phyloP scores from a whole-genome alignment of 2,329 filamentous ascomycete genomes.

The Pyrenochaeta sp. region DNA sequence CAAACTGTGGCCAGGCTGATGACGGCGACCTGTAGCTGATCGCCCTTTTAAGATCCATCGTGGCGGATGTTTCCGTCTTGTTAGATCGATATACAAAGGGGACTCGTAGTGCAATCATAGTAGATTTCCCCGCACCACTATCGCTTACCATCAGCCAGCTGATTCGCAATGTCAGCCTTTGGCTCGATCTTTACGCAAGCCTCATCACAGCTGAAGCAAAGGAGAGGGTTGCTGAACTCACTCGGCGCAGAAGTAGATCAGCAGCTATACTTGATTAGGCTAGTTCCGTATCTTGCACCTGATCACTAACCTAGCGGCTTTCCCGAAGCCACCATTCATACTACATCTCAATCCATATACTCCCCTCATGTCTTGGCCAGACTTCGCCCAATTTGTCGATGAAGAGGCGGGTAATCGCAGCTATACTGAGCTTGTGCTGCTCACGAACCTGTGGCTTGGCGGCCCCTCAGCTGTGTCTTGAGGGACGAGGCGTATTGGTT shows the following conservation, averaged over 20 bases:
- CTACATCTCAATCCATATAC: background rate
- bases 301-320: constrained; percentile 1
- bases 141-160: background rate
- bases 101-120: background rate
- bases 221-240: background rate
- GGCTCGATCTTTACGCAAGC: constrained; percentile 6
- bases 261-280: background rate
- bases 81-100: background rate
- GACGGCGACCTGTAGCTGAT: too few species aligned
- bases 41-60: too few species aligned
- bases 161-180: background rate
- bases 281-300: background rate
- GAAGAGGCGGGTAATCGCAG: background rate
- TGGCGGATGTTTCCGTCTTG: too few species aligned
- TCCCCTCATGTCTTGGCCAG: constrained; percentile 3
- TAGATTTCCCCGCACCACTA: background rate
- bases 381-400: background rate
- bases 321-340: constrained; percentile 4
- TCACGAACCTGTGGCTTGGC: constrained; percentile 20
- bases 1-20: too few species aligned
- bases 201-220: constrained; percentile 13
- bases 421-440: constrained; percentile 17
- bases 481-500: constrained; percentile 9
- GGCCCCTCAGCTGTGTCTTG: constrained; percentile 19
- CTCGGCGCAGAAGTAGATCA: constrained; percentile 2